Evolutionary conservation across 345 rosid genomes (phyloP), one percentile per base, ranked within the genome.

Genomic region (Citrus trifoliata): DNA sequence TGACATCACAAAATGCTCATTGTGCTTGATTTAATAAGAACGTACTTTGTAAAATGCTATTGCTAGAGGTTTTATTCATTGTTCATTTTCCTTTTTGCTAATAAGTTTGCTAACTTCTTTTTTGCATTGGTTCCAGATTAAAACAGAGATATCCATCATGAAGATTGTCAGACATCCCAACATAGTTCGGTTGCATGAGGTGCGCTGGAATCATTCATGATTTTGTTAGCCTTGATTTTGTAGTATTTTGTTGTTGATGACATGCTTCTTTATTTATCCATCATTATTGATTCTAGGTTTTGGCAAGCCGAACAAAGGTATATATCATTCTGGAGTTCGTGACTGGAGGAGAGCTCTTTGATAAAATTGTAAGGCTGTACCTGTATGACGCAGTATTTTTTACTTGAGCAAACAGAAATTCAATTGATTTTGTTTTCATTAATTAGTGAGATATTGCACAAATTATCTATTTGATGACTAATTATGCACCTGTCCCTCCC

Each of bases 71-170:
- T 48, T 74, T 38, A 28, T 51, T 51, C 35, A 8, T 78, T 51
- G 18, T 70, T 32, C 33, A 59, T 64, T 21, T 21, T 68, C 64
- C 55, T 67, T 30, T 6, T 7, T 66, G 55, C 6, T 12, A 56
- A 61, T 72, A 16, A 58, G 28, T 51, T 61, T 58, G 68, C 37
- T 74, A 32, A 76, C 73, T 72, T 32, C 48, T 27, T 66, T 67
- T 55, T 70, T 14, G 8, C 21, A 3, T 38, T 73, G 66, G 46
- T 75, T 81, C 35, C 84, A 95, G 98, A 95, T 93, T 53, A 92
- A 91, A 79, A 87, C 95, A 79, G 98, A 93, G 91, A 93, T 93
- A 82, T 90, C 98, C 6, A 93, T 92, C 71, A 95, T 95, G 98
- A 95, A 92, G 90, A 87, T 95, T 78, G 95, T 92, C 32, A 88